Evolutionary conservation across 192 early-diverging fungal genomes (phyloP), one percentile per base, ranked within the genome.

Genomic region (Backusella tuberculispora): DNA sequence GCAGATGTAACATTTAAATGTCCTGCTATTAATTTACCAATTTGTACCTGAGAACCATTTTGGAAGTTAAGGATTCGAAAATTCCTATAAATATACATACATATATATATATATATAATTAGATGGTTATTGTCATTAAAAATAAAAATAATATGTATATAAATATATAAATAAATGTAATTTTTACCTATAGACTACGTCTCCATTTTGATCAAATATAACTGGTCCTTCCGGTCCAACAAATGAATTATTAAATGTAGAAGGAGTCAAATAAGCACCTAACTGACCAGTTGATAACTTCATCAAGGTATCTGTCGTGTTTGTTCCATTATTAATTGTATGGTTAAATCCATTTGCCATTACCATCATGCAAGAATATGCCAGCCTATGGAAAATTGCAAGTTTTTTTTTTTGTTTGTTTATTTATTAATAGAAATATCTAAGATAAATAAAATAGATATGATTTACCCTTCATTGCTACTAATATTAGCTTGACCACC

Each of bases 351-450:
- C 83, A 9, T 74, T 50, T 3, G 83, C 85, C 80, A 86, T 74
- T 0, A 78, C 71, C 85, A 87, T 85, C 83, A 87, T 83, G 64
- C 85, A 87, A 10, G 83, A 87, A 53, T 87, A 87, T 15, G 83
- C 85, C 46, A 83, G 41, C 13, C 76, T 78, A 70, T 38, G 64
- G 2, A 50, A 63, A 43, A 37, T 38, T n/a, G n/a, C n/a, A n/a
- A n/a, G n/a, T n/a, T n/a, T n/a, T n/a, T n/a, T n/a, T n/a, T n/a
- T n/a, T n/a, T n/a, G n/a, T n/a, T 12, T 17, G 26, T 26, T 24
- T 60, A 19, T 53, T 26, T 26, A 60, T 50, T 19, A 26, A 66
- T 13, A 43, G 15, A 41, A 8, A 12, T 38, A 73, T 13, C 21
- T 40, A 21, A 56, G 1, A 17, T n/a, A 75, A 41, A 40, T 46